These are phyloP conservation scores for Phialophora expanda DNA, from an alignment of 2,329 filamentous ascomycete genomes.

Conservation along the genomic window DNA sequence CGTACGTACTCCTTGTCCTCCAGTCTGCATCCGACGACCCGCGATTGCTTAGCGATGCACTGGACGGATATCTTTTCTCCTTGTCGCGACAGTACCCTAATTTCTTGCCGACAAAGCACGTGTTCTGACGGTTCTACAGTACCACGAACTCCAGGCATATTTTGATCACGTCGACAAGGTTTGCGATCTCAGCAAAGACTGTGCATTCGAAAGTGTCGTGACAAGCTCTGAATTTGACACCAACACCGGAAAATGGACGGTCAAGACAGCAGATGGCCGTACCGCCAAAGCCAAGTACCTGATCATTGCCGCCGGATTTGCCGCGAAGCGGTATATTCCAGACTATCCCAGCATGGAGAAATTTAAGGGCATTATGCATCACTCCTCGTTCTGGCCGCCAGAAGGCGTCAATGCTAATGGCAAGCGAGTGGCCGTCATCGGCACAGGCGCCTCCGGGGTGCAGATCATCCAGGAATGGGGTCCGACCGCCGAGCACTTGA, in stretches of 20 bases:
- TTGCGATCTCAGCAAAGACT: slow-evolving; percentile 53
- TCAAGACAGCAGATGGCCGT: slow-evolving; percentile 51
- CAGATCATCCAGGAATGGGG: slow-evolving; percentile 68
- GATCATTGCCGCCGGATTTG: slow-evolving; percentile 56
- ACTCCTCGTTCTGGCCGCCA: slow-evolving; percentile 66
- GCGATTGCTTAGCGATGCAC: not conserved
- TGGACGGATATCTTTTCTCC: not conserved
- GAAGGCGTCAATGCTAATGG: slow-evolving; percentile 60
- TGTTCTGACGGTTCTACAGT: not conserved
- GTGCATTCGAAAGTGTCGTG: slow-evolving; percentile 53
- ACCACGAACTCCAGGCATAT: slow-evolving; percentile 53
- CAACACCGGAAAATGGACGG: slow-evolving; percentile 48
- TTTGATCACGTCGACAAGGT: slow-evolving; percentile 55
- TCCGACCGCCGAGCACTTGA: slow-evolving; percentile 58
- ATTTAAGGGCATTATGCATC: slow-evolving; percentile 65
- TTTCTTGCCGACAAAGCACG: not conserved
- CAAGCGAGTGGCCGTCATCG: slow-evolving; percentile 67
- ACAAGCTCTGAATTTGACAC: slow-evolving; percentile 50
- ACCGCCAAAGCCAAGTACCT: slow-evolving; percentile 52
- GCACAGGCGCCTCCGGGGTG: slow-evolving; percentile 68
- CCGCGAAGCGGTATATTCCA: slow-evolving; percentile 66
- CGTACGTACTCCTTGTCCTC: not conserved
- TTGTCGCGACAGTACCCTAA: not conserved
- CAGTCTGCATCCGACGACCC: not conserved
- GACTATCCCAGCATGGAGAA: slow-evolving; percentile 61